Conservation (phyloP, 805 yeast species). For the Sugiyamaella chiloensis region DNA sequence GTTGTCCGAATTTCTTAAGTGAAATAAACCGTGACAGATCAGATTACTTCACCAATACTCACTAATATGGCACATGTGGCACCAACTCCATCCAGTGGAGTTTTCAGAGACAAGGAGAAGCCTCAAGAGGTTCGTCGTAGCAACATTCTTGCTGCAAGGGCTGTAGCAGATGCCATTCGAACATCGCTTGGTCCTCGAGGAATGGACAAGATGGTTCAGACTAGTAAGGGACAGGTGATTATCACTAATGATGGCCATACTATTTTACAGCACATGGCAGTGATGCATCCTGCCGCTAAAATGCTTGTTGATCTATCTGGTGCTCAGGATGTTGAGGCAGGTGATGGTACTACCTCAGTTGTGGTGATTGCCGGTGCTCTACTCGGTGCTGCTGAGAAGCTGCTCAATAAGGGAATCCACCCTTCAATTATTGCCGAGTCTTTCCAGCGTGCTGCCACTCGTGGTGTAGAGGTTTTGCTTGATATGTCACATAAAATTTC, state of each 20-base stretch:
- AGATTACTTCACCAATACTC: no score
- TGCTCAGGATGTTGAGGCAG: slow-evolving; percentile 99
- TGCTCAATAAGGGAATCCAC: slow-evolving; percentile 84
- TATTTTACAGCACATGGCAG: slow-evolving; percentile 95
- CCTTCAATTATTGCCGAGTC: slow-evolving; percentile 94
- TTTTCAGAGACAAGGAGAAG: slow-evolving; percentile 85
- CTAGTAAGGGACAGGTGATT: slow-evolving; percentile 86
- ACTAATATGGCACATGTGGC: slow-evolving; percentile 1
- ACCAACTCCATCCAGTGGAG: neutral
- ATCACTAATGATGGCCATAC: slow-evolving; percentile 99
- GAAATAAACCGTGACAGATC: no score
- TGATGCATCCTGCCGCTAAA: slow-evolving; percentile 96
- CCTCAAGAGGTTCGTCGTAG: slow-evolving; percentile 91
- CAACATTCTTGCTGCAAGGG: slow-evolving; percentile 87
- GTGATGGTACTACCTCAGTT: slow-evolving; percentile 98
- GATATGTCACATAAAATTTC: slow-evolving; percentile 83
- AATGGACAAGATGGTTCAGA: slow-evolving; percentile 96
- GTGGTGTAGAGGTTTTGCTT: slow-evolving; percentile 75
- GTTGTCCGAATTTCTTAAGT: no score
- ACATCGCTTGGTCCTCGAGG: slow-evolving; percentile 98
- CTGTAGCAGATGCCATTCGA: slow-evolving; percentile 92
- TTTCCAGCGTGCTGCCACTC: slow-evolving; percentile 81
- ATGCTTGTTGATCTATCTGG: slow-evolving; percentile 97
- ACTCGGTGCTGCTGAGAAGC: slow-evolving; percentile 89
- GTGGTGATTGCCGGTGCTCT: slow-evolving; percentile 94